Base-by-base conservation (phyloP, 2,329 filamentous ascomycete species). In the Colletotrichum destructivum region DNA sequence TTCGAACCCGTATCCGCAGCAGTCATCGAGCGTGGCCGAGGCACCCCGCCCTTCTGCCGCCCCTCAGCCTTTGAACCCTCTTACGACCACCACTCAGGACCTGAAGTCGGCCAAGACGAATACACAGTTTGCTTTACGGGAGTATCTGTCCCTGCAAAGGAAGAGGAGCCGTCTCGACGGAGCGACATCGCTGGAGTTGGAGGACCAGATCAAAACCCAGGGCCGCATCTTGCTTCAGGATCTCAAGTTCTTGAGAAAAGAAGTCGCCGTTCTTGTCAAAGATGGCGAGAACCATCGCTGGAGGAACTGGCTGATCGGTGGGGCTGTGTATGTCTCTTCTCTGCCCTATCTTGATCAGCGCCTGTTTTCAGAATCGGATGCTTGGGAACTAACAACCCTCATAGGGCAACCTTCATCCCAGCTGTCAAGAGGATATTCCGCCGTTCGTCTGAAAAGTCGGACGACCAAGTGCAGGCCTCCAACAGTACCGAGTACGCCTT, bases 401-500 rank as follows among this genome's bases (percentile, higher is more conserved):
- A 1, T 61, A 89, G 87, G 38, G 86, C 86, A 1, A 80, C 83
- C 9, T 85, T 89, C 63, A 84, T 90, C 69, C 88, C 88, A 0
- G 78, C 83, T 2, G 84, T 90, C 26, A 86, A 87, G 52, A 79
- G 80, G 52, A 82, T 90, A 74, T 89, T 88, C 78, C 84, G 85
- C 18, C 83, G 87, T 18, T 79, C 82, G 16, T 78, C 82, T 16
- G 81, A 83, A 16, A 81, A 83, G 63, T 79, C 80, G 3, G 77
- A 81, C 11, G 62, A 61, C 35, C 49, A 81, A 12, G 62, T 64
- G 13, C 62, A 63, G 46, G 78, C 83, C 0, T 77, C 84, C 72
- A 89, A 88, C 77, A 83, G 86, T 74, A 90, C 88, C 35, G 88
- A 90, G 79, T 88, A 90, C 75, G 88, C 88, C 40, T 90, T 89